Percentiles rank a stretch among this genome's conserved stretches.
phyloP scores from a whole-genome alignment of 331 rosid species.

The Stylosanthes scabra region DNA sequence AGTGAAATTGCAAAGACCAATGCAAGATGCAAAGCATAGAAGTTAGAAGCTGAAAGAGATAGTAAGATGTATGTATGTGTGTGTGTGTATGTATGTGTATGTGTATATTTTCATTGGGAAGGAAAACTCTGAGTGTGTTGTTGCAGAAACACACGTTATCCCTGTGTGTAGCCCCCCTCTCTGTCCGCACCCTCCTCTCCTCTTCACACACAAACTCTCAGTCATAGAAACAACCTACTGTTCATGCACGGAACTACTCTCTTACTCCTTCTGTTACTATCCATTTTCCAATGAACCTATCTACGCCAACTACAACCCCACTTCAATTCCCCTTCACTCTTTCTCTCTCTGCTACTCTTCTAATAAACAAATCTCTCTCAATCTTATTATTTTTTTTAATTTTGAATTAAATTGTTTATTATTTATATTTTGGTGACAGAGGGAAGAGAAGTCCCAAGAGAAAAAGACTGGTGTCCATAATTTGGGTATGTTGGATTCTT shows the following conservation, averaged over 20 bases:
- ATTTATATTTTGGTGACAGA: no score
- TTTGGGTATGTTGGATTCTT: constrained; percentile 38
- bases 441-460: no score
- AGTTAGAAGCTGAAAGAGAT: constrained; percentile 32
- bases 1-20: constrained; percentile 65
- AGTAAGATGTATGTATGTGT: not conserved
- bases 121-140: constrained; percentile 58
- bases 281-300: not conserved
- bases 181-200: constrained; percentile 34
- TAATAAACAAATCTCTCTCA: no score
- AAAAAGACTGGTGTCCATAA: not conserved
- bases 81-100: no score
- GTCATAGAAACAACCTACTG: constrained; percentile 20
- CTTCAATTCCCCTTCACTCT: constrained; percentile 27
- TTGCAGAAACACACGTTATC: constrained; percentile 51
- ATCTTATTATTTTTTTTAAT: no score
- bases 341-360: constrained; percentile 38
- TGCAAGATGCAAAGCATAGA: not conserved
- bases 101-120: constrained; percentile 67
- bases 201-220: constrained; percentile 4
- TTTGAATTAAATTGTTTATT: no score
- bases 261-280: not conserved
- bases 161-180: constrained; percentile 33
- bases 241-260: constrained; percentile 29
- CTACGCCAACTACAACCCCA: no score